Percentiles rank a stretch among this genome's conserved stretches.
Evolutionary conservation across 192 early-diverging fungal species (phyloP).

Genomic region (Podila verticillata): DNA sequence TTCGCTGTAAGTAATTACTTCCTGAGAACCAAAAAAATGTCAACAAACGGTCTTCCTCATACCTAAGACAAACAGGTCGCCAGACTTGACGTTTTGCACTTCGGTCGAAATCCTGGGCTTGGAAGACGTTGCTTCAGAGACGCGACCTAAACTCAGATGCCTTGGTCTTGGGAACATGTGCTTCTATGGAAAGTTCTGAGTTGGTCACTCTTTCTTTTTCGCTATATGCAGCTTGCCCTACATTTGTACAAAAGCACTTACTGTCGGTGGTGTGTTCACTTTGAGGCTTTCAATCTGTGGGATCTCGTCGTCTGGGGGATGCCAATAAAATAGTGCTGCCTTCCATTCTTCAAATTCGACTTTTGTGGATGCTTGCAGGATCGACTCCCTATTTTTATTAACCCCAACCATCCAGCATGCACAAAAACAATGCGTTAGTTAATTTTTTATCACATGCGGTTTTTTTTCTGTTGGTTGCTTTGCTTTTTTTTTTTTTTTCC

Average conservation of each 20-base stretch:
- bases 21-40: background rate
- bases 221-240: no score
- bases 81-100: slow-evolving; percentile 23
- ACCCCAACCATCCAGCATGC: background rate
- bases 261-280: slow-evolving; percentile 24
- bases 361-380: slow-evolving; percentile 43
- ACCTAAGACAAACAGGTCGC: slow-evolving; percentile 42
- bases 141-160: slow-evolving; percentile 25
- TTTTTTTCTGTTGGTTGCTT: background rate
- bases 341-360: slow-evolving; percentile 50
- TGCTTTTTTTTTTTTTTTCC: background rate
- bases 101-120: slow-evolving; percentile 32
- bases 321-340: slow-evolving; percentile 44
- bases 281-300: slow-evolving; percentile 33
- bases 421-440: background rate
- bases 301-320: slow-evolving; percentile 45
- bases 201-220: background rate
- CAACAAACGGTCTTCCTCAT: background rate
- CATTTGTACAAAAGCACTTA: background rate
- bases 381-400: slow-evolving; percentile 26
- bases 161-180: slow-evolving; percentile 22
- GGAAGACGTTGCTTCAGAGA: slow-evolving; percentile 12
- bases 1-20: background rate
- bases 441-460: slow-evolving; percentile 1
- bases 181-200: slow-evolving; percentile 15